phyloP scores from a whole-genome alignment of 805 yeast genomes.

The Yamadazyma insecticola region DNA sequence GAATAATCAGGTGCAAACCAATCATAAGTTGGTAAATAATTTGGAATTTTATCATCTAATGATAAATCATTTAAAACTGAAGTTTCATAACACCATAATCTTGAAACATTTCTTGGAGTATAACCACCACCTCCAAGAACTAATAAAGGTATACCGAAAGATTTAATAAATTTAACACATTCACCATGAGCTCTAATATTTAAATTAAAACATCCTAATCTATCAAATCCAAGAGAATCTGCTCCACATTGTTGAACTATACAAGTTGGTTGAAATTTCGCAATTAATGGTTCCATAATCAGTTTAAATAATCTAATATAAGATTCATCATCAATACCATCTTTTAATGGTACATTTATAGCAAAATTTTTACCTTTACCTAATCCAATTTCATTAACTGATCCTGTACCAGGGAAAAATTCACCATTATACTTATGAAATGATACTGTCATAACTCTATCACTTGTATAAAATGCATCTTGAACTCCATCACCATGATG shows the following conservation, averaged over 20 bases:
- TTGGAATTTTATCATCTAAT: constrained; percentile 49
- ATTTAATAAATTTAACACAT: constrained; percentile 84
- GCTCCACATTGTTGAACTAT: constrained; percentile 98
- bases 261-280: constrained; percentile 88
- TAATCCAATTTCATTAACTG: constrained; percentile 81
- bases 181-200: constrained; percentile 93
- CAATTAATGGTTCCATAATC: constrained; percentile 84
- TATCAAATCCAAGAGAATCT: constrained; percentile 88
- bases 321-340: constrained; percentile 92
- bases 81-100: constrained; percentile 96
- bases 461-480: constrained; percentile 93
- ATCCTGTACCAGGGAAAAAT: constrained; percentile 97
- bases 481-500: constrained; percentile 99
- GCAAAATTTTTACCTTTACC: constrained; percentile 87
- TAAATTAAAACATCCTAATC: constrained; percentile 89
- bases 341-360: constrained; percentile 86
- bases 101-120: constrained; percentile 90
- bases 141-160: constrained; percentile 85
- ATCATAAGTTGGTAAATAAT: constrained; percentile 66
- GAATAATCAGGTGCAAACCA: constrained; percentile 91
- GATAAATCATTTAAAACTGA: constrained; percentile 64
- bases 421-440: constrained; percentile 93
- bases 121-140: constrained; percentile 98
- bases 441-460: constrained; percentile 93
- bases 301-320: constrained; percentile 74